Evolutionary conservation across 805 yeast species (phyloP).

Genomic region (Vanderwaltozyma tropicalis): DNA sequence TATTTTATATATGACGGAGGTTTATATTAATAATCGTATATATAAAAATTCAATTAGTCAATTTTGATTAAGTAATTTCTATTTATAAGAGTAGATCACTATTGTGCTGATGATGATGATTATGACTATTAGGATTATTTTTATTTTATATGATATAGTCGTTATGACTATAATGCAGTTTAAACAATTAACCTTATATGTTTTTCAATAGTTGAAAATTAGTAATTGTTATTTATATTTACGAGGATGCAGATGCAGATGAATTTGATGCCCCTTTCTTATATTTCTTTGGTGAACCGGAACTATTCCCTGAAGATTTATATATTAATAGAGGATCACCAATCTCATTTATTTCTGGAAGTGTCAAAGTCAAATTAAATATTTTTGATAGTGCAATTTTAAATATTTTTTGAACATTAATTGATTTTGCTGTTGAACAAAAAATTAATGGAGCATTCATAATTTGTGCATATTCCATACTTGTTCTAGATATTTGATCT

Average conservation of each 20-base stretch:
- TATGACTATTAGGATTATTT: too few relatives aligned
- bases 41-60: too few relatives aligned
- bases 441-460: conserved; percentile 82
- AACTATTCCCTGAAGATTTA: conserved; percentile 24
- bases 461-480: conserved; percentile 75
- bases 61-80: too few relatives aligned
- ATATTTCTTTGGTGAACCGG: background rate
- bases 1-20: too few relatives aligned
- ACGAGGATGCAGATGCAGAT: background rate
- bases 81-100: too few relatives aligned
- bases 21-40: too few relatives aligned
- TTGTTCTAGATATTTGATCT: conserved; percentile 69
- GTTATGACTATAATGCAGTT: too few relatives aligned
- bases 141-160: too few relatives aligned
- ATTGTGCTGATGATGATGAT: too few relatives aligned
- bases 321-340: conserved; percentile 91
- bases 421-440: conserved; percentile 84
- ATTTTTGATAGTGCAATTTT: conserved; percentile 85
- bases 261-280: background rate
- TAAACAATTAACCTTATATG: too few relatives aligned
- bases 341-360: conserved; percentile 71
- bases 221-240: too few relatives aligned
- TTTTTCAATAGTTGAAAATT: too few relatives aligned
- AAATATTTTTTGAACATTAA: conserved; percentile 88
- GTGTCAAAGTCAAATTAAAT: conserved; percentile 69